phyloP scores from a whole-genome alignment of 768 basidiomycete species.

The Amanita inopinata region DNA sequence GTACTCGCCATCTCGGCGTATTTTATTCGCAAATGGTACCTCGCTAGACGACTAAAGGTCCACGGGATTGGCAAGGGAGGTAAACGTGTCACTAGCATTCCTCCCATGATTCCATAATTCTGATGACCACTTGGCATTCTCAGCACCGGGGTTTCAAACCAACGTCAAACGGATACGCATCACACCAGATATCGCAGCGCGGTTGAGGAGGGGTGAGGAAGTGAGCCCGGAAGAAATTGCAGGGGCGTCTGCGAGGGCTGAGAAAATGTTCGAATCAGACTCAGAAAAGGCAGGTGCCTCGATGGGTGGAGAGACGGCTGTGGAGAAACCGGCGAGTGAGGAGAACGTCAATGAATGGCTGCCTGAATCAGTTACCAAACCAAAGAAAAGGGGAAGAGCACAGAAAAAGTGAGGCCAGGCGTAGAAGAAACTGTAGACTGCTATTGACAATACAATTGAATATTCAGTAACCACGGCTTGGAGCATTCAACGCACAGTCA shows the following conservation, averaged over 20 bases:
- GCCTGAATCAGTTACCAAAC: conserved; percentile 35
- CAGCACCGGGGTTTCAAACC: conserved; percentile 48
- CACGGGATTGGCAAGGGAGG: conserved; percentile 52
- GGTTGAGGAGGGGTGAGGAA: conserved; percentile 40
- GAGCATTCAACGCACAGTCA: too few relatives aligned
- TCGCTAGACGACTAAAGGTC: conserved; percentile 31
- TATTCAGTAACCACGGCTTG: too few relatives aligned
- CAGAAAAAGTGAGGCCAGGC: conserved; percentile 19
- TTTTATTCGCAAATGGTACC: conserved; percentile 39
- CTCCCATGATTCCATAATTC: neutral
- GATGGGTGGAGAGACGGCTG: conserved; percentile 6
- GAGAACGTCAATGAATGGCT: conserved; percentile 37
- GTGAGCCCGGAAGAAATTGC: conserved; percentile 45
- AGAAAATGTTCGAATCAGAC: conserved; percentile 21
- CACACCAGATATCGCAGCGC: conserved; percentile 45
- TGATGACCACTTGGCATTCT: neutral
- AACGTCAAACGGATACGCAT: conserved; percentile 39
- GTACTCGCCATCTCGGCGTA: conserved; percentile 35
- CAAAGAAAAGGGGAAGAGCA: conserved; percentile 32
- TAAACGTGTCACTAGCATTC: conserved; percentile 10
- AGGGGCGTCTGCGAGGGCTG: conserved; percentile 32
- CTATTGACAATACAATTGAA: too few relatives aligned
- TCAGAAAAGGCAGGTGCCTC: too few relatives aligned
- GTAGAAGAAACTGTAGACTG: neutral
- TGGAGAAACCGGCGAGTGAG: conserved; percentile 7